These are phyloP conservation scores for Aspergillus spinulosporus DNA, from an alignment of 2,329 filamentous ascomycete genomes.

Conservation along the genomic window DNA sequence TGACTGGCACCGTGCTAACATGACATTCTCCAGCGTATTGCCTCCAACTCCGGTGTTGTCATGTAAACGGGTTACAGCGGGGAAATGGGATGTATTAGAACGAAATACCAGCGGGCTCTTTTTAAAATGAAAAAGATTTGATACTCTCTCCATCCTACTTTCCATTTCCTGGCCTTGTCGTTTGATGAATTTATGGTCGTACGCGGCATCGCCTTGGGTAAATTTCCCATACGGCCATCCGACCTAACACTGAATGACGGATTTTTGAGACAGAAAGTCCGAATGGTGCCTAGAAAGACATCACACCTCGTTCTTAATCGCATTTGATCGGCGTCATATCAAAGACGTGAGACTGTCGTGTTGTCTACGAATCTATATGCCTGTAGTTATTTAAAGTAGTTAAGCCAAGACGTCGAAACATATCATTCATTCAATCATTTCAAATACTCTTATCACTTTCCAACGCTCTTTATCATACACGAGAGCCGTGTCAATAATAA, in stretches of 20 bases:
- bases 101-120: constrained; percentile 17
- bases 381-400: too few relatives aligned
- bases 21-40: constrained; percentile 74
- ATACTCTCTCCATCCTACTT: constrained; percentile 7
- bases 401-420: too few relatives aligned
- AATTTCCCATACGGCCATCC: too few relatives aligned
- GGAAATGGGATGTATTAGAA: constrained; percentile 21
- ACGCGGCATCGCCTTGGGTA: too few relatives aligned
- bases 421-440: not conserved
- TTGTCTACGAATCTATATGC: too few relatives aligned
- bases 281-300: too few relatives aligned
- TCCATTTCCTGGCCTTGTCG: not conserved
- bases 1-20: constrained; percentile 32
- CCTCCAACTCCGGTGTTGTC: constrained; percentile 99
- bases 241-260: too few relatives aligned
- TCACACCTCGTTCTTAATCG: too few relatives aligned
- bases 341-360: too few relatives aligned
- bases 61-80: constrained; percentile 69
- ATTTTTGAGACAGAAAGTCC: too few relatives aligned
- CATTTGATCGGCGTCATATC: too few relatives aligned
- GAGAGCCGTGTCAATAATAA: not conserved
- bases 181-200: too few relatives aligned
- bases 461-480: not conserved
- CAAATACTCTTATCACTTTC: not conserved
- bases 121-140: constrained; percentile 13